Evolutionary conservation across 2,329 filamentous ascomycete genomes (phyloP), one percentile per base, ranked within the genome.

Genomic region (Ascochyta rabiei): DNA sequence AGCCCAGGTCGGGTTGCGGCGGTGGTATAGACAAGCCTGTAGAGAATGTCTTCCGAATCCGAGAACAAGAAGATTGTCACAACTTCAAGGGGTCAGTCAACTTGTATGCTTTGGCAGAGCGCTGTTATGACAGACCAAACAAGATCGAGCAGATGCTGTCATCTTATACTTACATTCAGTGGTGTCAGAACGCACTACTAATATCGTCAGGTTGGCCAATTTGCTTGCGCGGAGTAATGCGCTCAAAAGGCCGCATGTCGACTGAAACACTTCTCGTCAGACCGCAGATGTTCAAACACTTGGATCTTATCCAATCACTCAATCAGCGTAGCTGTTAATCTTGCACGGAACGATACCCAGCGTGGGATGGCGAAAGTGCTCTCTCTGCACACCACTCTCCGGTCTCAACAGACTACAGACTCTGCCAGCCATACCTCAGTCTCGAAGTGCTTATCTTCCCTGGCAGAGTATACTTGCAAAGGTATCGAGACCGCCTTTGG

Each of bases 181-280:
- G 2, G 16, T 19, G 26, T 6, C n/a, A 23, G 9, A 2, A 38
- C 15, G n/a, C n/a, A n/a, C 18, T 13, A 18, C 23, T 21, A 2
- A 23, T 23, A 31, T 35, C 18, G 18, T n/a, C 31, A 21, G 21
- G 21, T 12, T 26, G 30, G 30, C 13, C 21, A 42, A 19, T 41
- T 46, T 23, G 41, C 24, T 26, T 35, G 35, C 31, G 15, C 38
- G 16, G 35, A 31, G 13, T 38, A 47, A 37, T 31, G 16, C 47
- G 49, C 50, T 47, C 43, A 47, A 47, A 53, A 42, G 31, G 18
- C 43, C 50, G 43, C 50, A 53, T 24, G 26, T 12, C 15, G 10
- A 33, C 12, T 23, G 23, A 5, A 21, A 42, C 31, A 48, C 38
- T 31, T 10, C 12, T 33, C 38, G 33, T 15, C 7, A 45, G 26